Base-by-base conservation (phyloP, 1,139 yeast species). In the Meyerozyma guilliermondii region DNA sequence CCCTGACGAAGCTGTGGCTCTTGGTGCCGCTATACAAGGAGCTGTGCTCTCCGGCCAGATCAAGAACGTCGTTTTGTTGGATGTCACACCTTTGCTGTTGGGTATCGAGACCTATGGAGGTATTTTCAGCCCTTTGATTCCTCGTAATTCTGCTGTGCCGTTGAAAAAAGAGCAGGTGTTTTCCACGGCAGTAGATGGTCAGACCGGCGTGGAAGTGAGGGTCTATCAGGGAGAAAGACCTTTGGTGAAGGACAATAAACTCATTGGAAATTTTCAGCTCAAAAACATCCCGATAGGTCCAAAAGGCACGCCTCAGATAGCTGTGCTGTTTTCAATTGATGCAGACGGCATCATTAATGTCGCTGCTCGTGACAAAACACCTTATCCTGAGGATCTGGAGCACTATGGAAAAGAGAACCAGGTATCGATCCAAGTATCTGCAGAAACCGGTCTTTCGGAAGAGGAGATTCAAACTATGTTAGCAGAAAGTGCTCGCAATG, bases 91-190 rank as follows among this genome's bases (percentile, higher is more conserved):
- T 11, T 67, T 85, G 49, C 81, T 91, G 4, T 65, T 85, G 39
- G 94, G 94, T 40, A 85, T 85, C 51, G 94, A 85, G 61, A 84
- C 92, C 3, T 83, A 81, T 57, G 92, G 94, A 13, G 94, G 94
- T 14, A 75, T 85, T 20, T 85, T 83, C 59, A 80, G 89, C 23
- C 88, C 91, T 5, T 71, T 85, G 54, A 82, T 85, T 41, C 82
- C 88, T 14, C 69, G 94, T 57, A 85, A 85, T 56, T 79, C 89
- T 11, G 81, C 88, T 1, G 81, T 85, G 14, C 94, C 94, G 3
- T 80, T 83, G 41, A 83, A 79, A 54, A 78, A 78, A 52, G 80
- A 83, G 35, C 89, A 83, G 58, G 68, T 81, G 42, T 85, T 83
- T 57, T 83, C 91, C 27, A 85, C 94, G 1, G 92, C 91, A 11